These are phyloP conservation scores for Vaccinium darrowii DNA, from an alignment of 148 eudicot species.

Conservation along the genomic window DNA sequence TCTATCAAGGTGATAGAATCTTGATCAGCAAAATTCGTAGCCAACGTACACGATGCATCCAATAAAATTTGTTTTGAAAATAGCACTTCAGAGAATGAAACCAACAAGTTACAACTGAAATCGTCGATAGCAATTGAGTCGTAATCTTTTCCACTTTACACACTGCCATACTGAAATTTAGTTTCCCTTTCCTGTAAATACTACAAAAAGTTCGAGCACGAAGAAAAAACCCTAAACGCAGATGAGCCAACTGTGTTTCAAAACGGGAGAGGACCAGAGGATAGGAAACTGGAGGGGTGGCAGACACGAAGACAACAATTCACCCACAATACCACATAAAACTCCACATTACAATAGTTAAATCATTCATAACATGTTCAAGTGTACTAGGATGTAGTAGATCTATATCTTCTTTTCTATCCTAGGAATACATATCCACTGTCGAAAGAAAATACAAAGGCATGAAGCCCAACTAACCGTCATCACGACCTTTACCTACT, in stretches of 20 bases:
- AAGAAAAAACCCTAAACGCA: no score
- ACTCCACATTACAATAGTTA: neutral
- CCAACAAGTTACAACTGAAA: no score
- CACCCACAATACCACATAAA: neutral
- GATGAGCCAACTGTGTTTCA: neutral
- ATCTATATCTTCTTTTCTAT: constrained; percentile 4
- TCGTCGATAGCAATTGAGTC: no score
- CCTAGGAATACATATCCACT: constrained; percentile 5
- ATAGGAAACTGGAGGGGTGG: neutral
- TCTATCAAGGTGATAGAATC: no score
- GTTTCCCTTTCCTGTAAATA: no score
- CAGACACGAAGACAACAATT: neutral
- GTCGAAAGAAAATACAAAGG: neutral
- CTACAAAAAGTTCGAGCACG: no score
- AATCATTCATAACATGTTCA: neutral
- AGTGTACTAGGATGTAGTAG: neutral
- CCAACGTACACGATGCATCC: no score
- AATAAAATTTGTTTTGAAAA: no score
- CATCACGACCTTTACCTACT: neutral
- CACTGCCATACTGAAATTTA: no score
- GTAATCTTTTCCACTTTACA: no score
- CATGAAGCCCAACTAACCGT: neutral
- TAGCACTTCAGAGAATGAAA: no score
- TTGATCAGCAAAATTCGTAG: no score
- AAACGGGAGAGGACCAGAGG: neutral